Conservation (phyloP, 2,329 filamentous ascomycete species). For the Teratosphaeria destructans region DNA sequence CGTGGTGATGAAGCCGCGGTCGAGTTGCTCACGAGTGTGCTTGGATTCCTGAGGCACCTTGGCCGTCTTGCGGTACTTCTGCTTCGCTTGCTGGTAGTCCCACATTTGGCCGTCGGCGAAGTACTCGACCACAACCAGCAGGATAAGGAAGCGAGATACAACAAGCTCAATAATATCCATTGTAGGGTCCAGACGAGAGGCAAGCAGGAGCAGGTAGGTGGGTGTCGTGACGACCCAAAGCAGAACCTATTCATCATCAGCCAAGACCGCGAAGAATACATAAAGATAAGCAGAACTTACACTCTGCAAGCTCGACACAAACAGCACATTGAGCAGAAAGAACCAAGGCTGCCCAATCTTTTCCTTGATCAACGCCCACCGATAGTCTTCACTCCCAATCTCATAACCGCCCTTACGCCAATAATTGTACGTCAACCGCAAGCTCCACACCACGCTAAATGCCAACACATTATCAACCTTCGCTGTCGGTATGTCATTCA, state of each 20-base stretch:
- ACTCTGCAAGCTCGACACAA: constrained; percentile 72
- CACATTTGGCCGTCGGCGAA: constrained; percentile 91
- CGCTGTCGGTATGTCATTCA: constrained; percentile 59
- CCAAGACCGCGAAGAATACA: neutral
- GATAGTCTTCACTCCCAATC: constrained; percentile 86
- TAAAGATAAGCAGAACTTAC: constrained; percentile 25
- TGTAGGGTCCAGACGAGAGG: constrained; percentile 48
- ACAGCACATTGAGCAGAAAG: constrained; percentile 77
- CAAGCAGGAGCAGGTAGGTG: constrained; percentile 71
- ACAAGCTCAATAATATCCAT: constrained; percentile 44
- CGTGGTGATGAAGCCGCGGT: constrained; percentile 76
- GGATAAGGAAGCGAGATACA: constrained; percentile 46
- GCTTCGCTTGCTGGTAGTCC: constrained; percentile 76
- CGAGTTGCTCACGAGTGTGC: constrained; percentile 59
- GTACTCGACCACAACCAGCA: constrained; percentile 56
- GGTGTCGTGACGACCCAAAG: constrained; percentile 71
- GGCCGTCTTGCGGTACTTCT: constrained; percentile 60
- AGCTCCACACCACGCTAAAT: constrained; percentile 59
- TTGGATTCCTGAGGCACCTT: constrained; percentile 48
- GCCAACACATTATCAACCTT: constrained; percentile 63
- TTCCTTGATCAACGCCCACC: constrained; percentile 70
- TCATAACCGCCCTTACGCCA: constrained; percentile 89
- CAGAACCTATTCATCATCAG: constrained; percentile 44
- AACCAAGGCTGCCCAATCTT: constrained; percentile 56
- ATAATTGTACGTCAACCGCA: constrained; percentile 83